A percentile compares a stretch with the other conserved stretches of the same genome.
Evolutionary conservation across 768 basidiomycete species (phyloP).

Genomic region (Russula sp.): DNA sequence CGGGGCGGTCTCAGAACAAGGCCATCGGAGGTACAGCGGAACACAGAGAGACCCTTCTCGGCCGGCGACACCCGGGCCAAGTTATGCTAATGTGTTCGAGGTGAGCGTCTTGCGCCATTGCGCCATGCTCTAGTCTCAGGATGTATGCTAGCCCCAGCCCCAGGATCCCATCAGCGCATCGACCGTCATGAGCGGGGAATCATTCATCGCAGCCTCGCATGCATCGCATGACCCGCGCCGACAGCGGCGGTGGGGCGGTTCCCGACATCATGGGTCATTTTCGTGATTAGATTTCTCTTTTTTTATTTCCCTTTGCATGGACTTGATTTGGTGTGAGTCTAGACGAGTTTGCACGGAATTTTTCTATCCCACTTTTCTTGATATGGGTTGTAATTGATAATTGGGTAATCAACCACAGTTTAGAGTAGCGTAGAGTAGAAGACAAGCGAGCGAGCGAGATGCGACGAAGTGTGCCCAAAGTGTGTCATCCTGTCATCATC

Average conservation of each 20-base stretch:
- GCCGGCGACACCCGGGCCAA: slow-evolving; percentile 16
- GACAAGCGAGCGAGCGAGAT: neutral
- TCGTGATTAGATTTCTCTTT: slow-evolving; percentile 5
- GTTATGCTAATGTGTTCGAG: slow-evolving; percentile 20
- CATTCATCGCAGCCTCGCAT: slow-evolving; percentile 12
- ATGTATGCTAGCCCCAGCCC: neutral
- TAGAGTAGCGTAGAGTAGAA: neutral
- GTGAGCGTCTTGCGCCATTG: slow-evolving; percentile 13
- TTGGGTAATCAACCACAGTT: neutral
- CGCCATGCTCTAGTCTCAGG: neutral
- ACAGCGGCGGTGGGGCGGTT: slow-evolving; percentile 8
- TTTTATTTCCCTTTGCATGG: neutral
- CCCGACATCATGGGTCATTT: slow-evolving; percentile 17
- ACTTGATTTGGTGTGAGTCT: neutral
- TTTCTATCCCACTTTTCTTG: slow-evolving; percentile 4
- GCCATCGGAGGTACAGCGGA: slow-evolving; percentile 20
- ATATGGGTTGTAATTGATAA: slow-evolving; percentile 4
- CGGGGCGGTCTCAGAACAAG: slow-evolving; percentile 12
- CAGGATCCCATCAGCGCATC: slow-evolving; percentile 15
- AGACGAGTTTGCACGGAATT: neutral
- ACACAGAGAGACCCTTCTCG: slow-evolving; percentile 18
- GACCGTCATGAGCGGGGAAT: slow-evolving; percentile 18
- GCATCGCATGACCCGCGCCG: slow-evolving; percentile 18
- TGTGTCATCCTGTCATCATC: no score
- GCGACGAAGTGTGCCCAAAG: no score